Base-by-base conservation (phyloP, 352 stramenopile species). In the Lagenidium sp. region DNA sequence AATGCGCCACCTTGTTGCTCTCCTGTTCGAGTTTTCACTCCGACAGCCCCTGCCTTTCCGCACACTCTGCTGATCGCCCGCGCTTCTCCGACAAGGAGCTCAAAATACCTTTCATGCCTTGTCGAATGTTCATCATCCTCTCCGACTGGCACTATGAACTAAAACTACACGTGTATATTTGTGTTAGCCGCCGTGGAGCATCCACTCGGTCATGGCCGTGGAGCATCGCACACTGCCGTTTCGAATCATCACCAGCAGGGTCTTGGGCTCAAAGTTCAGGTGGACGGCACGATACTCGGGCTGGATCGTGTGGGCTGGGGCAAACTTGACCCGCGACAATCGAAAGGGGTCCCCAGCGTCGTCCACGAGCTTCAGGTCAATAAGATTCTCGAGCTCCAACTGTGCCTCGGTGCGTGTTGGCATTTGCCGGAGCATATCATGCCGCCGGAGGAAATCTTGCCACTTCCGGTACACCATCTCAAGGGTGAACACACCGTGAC, bases 381-480 rank as follows among this genome's bases (percentile, higher is more conserved):
- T 57, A 10, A 93, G 36, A 32, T 90, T 77, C 40, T 86, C 73
- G 4, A 89, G 62, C n/a, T 78, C 76, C 51, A 74, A 68, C 31
- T 86, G 75, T 2, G 72, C 70, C 22, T 92, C 77, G n/a, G 65
- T 68, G 25, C 76, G 69, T 16, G 71, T 84, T 22, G 76, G 77
- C 31, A 86, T 47, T 43, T 84, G 57, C 6, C 51, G 32, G 7
- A 86, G 60, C 41, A 87, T 57, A 30, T 87, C 74, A 48, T 88
- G 74, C 50, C 85, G 75, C 16, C 75, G 77, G 40, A 77, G 74
- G 37, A 93, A 93, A n/a, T 67, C 62, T 36, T 85, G 62, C 77
- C 80, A 93, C 22, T 74, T 68, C 37, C 63, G 52, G 42, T 87
- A 93, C 15, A 93, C 71, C 80, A 90, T 93, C 48, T 90, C 80